A percentile compares a stretch with the other conserved stretches of the same genome.
phyloP scores from a whole-genome alignment of 2,329 filamentous ascomycete genomes.

The Fusarium staphyleae region DNA sequence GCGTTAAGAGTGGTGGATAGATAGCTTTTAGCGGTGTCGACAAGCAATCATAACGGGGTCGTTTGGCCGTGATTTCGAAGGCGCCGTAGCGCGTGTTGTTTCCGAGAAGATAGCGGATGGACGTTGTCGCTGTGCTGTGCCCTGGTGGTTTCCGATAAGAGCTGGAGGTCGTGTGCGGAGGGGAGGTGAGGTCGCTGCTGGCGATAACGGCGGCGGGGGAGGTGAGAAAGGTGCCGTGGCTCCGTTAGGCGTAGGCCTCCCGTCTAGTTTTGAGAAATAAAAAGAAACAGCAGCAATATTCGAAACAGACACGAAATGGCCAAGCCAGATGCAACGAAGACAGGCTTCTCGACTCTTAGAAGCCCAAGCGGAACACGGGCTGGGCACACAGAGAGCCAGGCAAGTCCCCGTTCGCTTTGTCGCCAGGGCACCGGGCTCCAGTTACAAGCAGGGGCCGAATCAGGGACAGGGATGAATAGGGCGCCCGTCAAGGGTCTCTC shows the following conservation, averaged over 20 bases:
- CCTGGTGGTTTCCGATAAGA: slow-evolving; percentile 24
- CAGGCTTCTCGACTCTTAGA: slow-evolving; percentile 14
- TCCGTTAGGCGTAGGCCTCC: slow-evolving; percentile 27
- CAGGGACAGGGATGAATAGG: slow-evolving; percentile 29
- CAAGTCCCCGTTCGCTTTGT: slow-evolving; percentile 36
- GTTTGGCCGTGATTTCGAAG: slow-evolving; percentile 5
- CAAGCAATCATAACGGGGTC: slow-evolving; percentile 10
- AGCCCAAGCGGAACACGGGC: slow-evolving; percentile 18
- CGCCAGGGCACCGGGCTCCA: slow-evolving; percentile 37
- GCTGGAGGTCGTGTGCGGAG: slow-evolving; percentile 28
- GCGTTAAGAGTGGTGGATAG: slow-evolving; percentile 19
- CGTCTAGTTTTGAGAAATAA: slow-evolving; percentile 24
- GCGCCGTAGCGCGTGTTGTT: neutral
- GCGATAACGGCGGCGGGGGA: slow-evolving; percentile 32
- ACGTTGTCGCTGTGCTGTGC: slow-evolving; percentile 2
- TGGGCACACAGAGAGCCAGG: slow-evolving; percentile 18
- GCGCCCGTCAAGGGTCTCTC: slow-evolving; percentile 33
- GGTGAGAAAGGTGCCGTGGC: slow-evolving; percentile 30
- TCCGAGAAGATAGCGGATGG: slow-evolving; percentile 11
- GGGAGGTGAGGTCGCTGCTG: slow-evolving; percentile 31
- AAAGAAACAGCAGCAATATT: slow-evolving; percentile 18
- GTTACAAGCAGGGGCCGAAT: slow-evolving; percentile 31
- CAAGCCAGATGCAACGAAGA: slow-evolving; percentile 22
- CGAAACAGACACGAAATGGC: slow-evolving; percentile 17
- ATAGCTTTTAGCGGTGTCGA: slow-evolving; percentile 20